Base-by-base conservation (phyloP, 805 yeast species). In the Vanderwaltozyma polyspora region DNA sequence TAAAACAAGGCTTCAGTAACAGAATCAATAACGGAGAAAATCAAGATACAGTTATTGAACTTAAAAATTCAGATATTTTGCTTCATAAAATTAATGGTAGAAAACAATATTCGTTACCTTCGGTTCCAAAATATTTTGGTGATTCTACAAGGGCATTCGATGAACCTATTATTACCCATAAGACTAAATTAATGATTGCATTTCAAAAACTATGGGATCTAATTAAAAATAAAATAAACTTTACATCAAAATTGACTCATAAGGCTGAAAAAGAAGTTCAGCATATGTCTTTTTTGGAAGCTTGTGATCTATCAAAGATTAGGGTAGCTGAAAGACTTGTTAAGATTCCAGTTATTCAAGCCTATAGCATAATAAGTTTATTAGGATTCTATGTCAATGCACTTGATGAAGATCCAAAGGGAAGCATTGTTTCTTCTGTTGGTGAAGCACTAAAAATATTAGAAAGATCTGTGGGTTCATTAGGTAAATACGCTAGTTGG, bases 261-360 rank as follows among this genome's bases (percentile, higher is more conserved):
- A 14, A 13, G 9, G 12, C 28, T 3, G 17, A 23, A 17, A 22
- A 28, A 10, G 19, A 33, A 11, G 6, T 11, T 17, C 32, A 28
- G 19, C 29, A 40, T 19, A 26, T 46, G 11, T 40, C 51, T 3
- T 38, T 47, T 14, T 33, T 49, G 16, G 54, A 47, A 26, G 44
- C 46, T 2, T 45, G 45, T 41, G 35, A 42, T 30, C 40, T 49
- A 5, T 50, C 57, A 2, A 55, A 55, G 33, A 43, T 60, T 34
- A 59, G 73, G 45, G 84, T 77, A 41, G 70, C 84, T 1, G 75
- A 74, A 40, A 66, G 71, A 16, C 57, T 84, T 25, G 65, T 77
- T 2, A 66, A 75, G 13, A 67, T 76, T 32, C 75, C 83, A 1
- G 72, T 68, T 35, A 82, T 82, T 3, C 76, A 78, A 49, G 71